A percentile compares a stretch with the other conserved stretches of the same genome.
Evolutionary conservation across 306 rosid genomes (phyloP).

Genomic region (Cucurbita ficifolia): DNA sequence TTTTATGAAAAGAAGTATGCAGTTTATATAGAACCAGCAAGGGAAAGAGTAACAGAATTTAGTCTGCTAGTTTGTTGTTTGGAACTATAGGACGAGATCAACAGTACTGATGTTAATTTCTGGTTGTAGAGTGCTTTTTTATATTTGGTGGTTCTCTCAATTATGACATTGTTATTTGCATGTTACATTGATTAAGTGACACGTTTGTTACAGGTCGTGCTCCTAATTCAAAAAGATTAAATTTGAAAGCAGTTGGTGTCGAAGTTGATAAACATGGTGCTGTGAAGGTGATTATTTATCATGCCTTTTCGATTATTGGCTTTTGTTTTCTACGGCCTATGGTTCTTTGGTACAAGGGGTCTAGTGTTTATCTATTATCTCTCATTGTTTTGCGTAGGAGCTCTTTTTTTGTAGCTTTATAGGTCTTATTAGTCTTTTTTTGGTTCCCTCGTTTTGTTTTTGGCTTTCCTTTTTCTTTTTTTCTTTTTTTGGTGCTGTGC

Average conservation of each 20-base stretch:
- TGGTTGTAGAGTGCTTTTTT: not conserved
- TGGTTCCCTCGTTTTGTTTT: not conserved
- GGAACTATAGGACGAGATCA: not conserved
- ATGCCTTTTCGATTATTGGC: not conserved
- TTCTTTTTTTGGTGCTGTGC: not conserved
- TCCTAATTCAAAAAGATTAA: constrained; percentile 84
- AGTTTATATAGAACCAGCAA: not conserved
- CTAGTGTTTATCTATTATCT: too few relatives aligned
- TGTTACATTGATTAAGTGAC: not conserved
- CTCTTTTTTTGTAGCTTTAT: too few relatives aligned
- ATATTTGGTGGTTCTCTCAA: not conserved
- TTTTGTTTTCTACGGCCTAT: not conserved
- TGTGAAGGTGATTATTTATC: constrained; percentile 43
- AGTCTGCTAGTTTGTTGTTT: not conserved
- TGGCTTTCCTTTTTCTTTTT: not conserved
- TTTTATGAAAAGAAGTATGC: not conserved
- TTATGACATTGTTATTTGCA: not conserved
- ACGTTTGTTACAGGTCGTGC: constrained; percentile 44
- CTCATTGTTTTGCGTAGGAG: too few relatives aligned
- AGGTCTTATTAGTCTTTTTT: not conserved
- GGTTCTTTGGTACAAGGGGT: not conserved
- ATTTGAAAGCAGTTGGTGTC: constrained; percentile 70
- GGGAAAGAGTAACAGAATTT: not conserved
- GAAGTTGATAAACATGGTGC: constrained; percentile 58
- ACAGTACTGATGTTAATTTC: not conserved